Evolutionary conservation across 108 stramenopile species (phyloP).

Genomic region (Schizochytrium sp.): DNA sequence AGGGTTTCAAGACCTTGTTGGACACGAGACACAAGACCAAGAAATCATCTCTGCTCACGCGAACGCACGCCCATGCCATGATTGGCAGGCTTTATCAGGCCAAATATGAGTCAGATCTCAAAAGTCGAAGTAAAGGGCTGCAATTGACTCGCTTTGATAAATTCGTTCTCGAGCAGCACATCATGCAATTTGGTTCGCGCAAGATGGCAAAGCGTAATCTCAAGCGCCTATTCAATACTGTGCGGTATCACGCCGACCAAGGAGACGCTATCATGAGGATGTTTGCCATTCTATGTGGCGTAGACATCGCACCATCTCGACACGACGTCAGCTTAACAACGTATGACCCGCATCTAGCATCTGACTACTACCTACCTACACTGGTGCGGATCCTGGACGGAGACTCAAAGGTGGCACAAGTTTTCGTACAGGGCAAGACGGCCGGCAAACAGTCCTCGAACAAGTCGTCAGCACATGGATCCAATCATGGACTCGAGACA

Average conservation of each 20-base stretch:
- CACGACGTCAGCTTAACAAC: neutral
- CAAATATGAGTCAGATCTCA: neutral
- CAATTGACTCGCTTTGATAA: neutral
- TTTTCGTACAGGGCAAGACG: neutral
- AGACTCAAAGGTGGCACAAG: neutral
- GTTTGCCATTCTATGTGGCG: neutral
- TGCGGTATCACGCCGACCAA: neutral
- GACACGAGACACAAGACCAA: neutral
- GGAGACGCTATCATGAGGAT: neutral
- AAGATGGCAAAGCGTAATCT: constrained; percentile 18
- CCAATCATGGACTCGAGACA: neutral
- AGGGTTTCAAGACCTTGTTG: neutral
- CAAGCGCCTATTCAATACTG: neutral
- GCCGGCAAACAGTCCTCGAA: neutral
- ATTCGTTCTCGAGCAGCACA: neutral
- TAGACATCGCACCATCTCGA: neutral
- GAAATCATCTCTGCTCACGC: neutral
- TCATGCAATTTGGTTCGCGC: neutral
- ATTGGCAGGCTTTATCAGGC: neutral
- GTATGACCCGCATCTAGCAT: neutral
- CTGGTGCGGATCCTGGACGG: neutral
- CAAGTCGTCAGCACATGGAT: no score
- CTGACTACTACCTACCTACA: neutral
- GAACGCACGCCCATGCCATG: neutral
- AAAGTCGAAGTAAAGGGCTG: neutral